Percentiles rank a stretch among this genome's conserved stretches.
Conservation (phyloP, 1,284 basidiomycete genomes). For the Puccinia triticina region DNA sequence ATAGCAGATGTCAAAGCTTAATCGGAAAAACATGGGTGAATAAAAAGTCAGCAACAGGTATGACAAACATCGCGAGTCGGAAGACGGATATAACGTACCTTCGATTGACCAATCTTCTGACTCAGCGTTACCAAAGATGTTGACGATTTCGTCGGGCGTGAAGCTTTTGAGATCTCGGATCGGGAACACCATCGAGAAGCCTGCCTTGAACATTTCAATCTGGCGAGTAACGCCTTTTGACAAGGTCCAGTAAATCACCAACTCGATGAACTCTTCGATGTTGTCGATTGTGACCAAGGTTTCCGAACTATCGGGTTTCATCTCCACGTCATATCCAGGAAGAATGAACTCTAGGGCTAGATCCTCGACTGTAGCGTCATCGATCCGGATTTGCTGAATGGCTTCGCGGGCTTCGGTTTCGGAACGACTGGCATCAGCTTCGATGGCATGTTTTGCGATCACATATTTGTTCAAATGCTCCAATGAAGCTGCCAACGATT, state of each 20-base stretch:
- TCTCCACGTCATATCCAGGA: conserved; percentile 84
- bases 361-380: conserved; percentile 71
- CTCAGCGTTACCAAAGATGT: conserved; percentile 90
- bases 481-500: conserved; percentile 80
- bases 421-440: conserved; percentile 58
- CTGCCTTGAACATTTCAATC: conserved; percentile 63
- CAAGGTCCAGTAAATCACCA: conserved; percentile 62
- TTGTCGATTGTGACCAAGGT: conserved; percentile 77
- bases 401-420: conserved; percentile 60
- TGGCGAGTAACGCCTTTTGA: conserved; percentile 56
- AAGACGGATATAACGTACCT: conserved; percentile 71
- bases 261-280: conserved; percentile 81
- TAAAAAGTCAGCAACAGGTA: background rate
- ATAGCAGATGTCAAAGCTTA: conserved; percentile 82
- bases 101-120: conserved; percentile 85
- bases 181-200: conserved; percentile 92
- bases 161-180: conserved; percentile 86
- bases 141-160: conserved; percentile 86
- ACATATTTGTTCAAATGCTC: conserved; percentile 71
- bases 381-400: conserved; percentile 63
- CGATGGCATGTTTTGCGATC: conserved; percentile 62
- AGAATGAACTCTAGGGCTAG: conserved; percentile 93
- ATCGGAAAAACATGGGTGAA: background rate
- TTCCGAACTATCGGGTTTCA: conserved; percentile 65
- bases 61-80: background rate